phyloP scores from a whole-genome alignment of 176 grass and related monocot species.

The Oryza australiensis region DNA sequence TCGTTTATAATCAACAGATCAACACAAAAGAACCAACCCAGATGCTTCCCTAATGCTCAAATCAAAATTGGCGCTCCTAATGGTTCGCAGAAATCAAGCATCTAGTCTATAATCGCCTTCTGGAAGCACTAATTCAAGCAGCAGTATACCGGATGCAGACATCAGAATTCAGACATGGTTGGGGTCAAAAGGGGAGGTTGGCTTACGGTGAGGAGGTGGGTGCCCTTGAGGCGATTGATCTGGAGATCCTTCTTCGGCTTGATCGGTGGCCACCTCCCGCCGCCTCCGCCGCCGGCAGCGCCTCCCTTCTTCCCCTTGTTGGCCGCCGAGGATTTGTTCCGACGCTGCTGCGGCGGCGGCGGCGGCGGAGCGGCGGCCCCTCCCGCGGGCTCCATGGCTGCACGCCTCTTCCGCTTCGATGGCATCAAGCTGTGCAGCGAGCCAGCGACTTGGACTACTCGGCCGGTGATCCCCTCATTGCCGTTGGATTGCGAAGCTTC shows the following conservation, averaged over 20 bases:
- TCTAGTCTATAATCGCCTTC: constrained; percentile 1
- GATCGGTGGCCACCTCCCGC: constrained; percentile 67
- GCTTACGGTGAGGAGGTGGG: constrained; percentile 78
- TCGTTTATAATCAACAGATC: not conserved
- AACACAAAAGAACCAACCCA: not conserved
- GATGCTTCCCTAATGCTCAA: not conserved
- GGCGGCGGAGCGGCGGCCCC: constrained; percentile 23
- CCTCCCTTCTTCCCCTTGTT: constrained; percentile 53
- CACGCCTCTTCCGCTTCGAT: constrained; percentile 33
- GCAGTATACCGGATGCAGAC: not conserved
- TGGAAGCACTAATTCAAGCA: not conserved
- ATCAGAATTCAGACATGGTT: not conserved
- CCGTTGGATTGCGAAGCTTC: not conserved
- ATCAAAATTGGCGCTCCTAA: not conserved
- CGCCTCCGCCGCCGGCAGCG: constrained; percentile 3
- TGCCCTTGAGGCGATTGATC: constrained; percentile 76
- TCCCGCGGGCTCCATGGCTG: constrained; percentile 32
- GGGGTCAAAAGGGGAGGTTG: not conserved
- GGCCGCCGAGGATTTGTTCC: constrained; percentile 37
- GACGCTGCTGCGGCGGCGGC: constrained; percentile 40
- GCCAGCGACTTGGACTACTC: not conserved
- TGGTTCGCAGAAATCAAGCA: not conserved
- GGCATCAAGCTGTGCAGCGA: constrained; percentile 1
- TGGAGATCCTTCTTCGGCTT: constrained; percentile 82
- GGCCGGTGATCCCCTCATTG: not conserved